Evolutionary conservation across 225 moss, liverwort and hornwort species (phyloP), one percentile per base, ranked within the genome.

Genomic region (Pseudoscleropodium purum): DNA sequence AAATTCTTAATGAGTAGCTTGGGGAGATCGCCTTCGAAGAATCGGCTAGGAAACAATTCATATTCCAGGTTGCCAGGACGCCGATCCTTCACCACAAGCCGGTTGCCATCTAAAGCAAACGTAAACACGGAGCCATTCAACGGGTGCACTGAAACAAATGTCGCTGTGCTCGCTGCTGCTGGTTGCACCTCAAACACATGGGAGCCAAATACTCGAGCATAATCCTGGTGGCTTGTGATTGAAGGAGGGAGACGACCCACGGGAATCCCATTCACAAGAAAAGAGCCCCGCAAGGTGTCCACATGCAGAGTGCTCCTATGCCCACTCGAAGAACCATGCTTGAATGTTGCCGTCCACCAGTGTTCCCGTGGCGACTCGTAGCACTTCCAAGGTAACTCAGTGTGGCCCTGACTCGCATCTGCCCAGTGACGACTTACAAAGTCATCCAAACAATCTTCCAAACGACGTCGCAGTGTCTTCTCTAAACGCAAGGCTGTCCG

Each of bases 151-250:
- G 85, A 85, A 39, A 90, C 92, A 39, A 88, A 88, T 2, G 85
- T 47, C 36, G 69, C 63, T 37, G 63, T 6, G 75, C 90, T 75
- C 1, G 47, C 76, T 43, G 92, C 70, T 24, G 85, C 90, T 9
- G 90, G 88, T 39, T 92, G 92, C 52, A 92, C 92, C 37, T 90
- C 88, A 64, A 92, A 92, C 11, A 90, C 85, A 54, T 92, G 90
- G 31, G 11, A 62, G 29, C 92, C 90, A 23, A 90, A 88, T 2
- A 92, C 56, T 57, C 92, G 82, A 7, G 4, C 36, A 31, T 92
- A 92, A 51, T 92, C 92, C 62, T 18, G 0, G 45, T 83, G 92
- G 2, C 63, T 51, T 5, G 86, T 92, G 34, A 92, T 90, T 78
- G 62, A 23, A 34, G 26, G 13, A 34, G 92, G 90, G 11, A 92